Evolutionary conservation across 441 rosid genomes (phyloP).

Genomic region (Erysimum cheiri): DNA sequence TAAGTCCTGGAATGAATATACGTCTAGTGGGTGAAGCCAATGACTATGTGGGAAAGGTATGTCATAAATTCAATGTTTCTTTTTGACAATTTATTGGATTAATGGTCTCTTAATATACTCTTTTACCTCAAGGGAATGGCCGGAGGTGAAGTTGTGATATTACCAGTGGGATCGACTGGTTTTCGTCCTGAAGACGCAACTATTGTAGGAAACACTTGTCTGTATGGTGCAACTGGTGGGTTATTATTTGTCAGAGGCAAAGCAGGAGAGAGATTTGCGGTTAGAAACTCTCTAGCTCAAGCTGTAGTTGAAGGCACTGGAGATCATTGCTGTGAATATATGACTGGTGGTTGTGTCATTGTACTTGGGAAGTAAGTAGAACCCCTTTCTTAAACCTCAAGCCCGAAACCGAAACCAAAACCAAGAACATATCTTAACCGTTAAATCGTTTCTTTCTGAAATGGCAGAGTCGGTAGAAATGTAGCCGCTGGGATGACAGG

Average conservation of each 20-base stretch:
- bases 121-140: constrained; percentile 80
- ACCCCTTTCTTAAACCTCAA: neutral
- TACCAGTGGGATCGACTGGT: constrained; percentile 73
- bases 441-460: constrained; percentile 21
- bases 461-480: constrained; percentile 93
- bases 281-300: constrained; percentile 91
- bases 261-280: constrained; percentile 97
- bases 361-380: constrained; percentile 93
- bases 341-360: constrained; percentile 99
- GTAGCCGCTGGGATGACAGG: constrained; percentile 99
- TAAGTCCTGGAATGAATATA: constrained; percentile 94
- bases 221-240: constrained; percentile 98
- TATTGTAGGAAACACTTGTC: constrained; percentile 97
- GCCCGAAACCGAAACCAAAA: no score
- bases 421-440: no score
- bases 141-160: constrained; percentile 90
- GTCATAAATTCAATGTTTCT: constrained; percentile 24
- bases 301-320: constrained; percentile 99
- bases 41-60: constrained; percentile 97
- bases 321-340: constrained; percentile 95
- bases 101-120: constrained; percentile 7
- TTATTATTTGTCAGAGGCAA: constrained; percentile 89
- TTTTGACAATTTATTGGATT: neutral
- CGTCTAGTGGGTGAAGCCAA: constrained; percentile 95
- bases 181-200: constrained; percentile 89